A percentile compares a stretch with the other conserved stretches of the same genome.
Evolutionary conservation across 148 eudicot genomes (phyloP).

Genomic region (Rhododendron mucronatum): DNA sequence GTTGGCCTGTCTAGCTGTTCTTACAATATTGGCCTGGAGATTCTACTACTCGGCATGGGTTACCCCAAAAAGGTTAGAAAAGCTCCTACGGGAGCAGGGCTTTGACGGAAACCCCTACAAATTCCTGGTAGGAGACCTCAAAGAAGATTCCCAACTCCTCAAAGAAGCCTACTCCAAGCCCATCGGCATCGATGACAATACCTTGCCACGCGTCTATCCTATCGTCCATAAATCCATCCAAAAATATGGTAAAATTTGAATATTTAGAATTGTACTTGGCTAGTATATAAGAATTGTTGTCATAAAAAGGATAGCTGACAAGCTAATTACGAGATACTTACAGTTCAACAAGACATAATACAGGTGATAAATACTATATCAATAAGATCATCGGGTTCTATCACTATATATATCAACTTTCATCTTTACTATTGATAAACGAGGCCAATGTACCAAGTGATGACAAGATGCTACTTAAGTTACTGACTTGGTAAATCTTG

Average conservation of each 20-base stretch:
- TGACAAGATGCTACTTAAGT: background rate
- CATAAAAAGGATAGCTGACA: no score
- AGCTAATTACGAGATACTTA: no score
- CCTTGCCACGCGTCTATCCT: conserved; percentile 6
- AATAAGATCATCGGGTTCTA: no score
- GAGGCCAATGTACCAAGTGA: no score
- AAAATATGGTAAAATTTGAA: background rate
- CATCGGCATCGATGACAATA: conserved; percentile 1
- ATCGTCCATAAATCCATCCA: conserved; percentile 2
- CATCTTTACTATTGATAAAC: no score
- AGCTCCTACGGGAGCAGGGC: conserved; percentile 11
- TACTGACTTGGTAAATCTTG: background rate
- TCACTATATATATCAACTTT: no score
- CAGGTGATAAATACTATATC: no score
- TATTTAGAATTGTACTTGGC: no score
- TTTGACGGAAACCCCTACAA: conserved; percentile 12
- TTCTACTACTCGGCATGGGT: no score
- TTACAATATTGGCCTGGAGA: background rate
- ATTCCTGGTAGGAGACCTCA: conserved; percentile 11
- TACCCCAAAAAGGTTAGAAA: conserved; percentile 12
- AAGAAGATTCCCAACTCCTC: background rate
- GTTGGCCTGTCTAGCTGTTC: background rate
- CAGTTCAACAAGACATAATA: no score
- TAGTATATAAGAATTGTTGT: no score
- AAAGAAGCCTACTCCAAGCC: conserved; percentile 14